Percentiles rank a stretch among this genome's conserved stretches.
phyloP scores from a whole-genome alignment of 495 filamentous ascomycete genomes.

The Tetracladium setigerum region DNA sequence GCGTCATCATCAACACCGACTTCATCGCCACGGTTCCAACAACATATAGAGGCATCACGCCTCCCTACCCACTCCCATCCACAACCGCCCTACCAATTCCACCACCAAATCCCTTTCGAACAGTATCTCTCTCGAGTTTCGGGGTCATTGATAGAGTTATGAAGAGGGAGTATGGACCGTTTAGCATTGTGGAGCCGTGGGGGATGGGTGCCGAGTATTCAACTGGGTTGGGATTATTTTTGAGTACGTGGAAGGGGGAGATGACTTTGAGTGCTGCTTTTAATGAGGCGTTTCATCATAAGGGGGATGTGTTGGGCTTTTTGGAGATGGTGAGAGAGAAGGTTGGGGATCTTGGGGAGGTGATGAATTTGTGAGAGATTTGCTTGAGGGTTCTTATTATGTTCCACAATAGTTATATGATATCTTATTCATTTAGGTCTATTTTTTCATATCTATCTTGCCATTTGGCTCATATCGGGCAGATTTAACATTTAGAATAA shows the following conservation, averaged over 20 bases:
- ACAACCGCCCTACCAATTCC: slow-evolving; percentile 19
- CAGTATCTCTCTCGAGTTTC: slow-evolving; percentile 33
- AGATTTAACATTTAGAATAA: no score
- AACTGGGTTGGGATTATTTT: slow-evolving; percentile 30
- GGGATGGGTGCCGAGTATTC: slow-evolving; percentile 33
- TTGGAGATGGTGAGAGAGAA: slow-evolving; percentile 12
- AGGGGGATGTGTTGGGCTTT: slow-evolving; percentile 23
- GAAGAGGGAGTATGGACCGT: slow-evolving; percentile 14
- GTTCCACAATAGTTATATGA: no score
- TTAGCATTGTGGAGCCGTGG: slow-evolving; percentile 30
- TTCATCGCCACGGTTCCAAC: slow-evolving; percentile 6
- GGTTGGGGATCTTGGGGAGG: slow-evolving; percentile 5
- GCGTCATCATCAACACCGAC: slow-evolving; percentile 20
- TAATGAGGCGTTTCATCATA: slow-evolving; percentile 31
- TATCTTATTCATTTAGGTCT: no score
- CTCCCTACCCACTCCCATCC: slow-evolving; percentile 13
- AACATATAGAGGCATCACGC: not conserved
- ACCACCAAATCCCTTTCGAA: slow-evolving; percentile 21
- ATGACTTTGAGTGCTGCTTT: slow-evolving; percentile 30
- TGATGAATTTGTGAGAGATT: no score
- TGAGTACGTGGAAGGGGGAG: slow-evolving; percentile 28
- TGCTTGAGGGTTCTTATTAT: no score
- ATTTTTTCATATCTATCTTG: no score
- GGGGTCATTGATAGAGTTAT: slow-evolving; percentile 27
- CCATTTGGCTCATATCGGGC: no score